Base-by-base conservation (phyloP, 1,284 basidiomycete species). In the Papiliotrema fonsecae region DNA sequence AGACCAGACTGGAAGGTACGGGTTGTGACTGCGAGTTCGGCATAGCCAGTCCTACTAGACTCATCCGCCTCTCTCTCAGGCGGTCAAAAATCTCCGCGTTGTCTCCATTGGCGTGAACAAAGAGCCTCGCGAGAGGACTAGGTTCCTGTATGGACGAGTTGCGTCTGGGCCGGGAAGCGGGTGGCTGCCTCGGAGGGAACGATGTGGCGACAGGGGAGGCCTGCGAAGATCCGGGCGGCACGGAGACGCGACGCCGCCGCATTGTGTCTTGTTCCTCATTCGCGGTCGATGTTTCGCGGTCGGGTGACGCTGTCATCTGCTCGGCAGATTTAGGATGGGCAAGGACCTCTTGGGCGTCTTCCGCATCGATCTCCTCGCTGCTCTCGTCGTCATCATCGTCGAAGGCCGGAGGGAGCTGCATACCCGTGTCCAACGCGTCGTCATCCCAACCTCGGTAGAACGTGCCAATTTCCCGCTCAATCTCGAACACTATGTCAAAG, bases 401-500 rank as follows among this genome's bases (percentile, higher is more conserved):
- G 30, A 60, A 57, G 4, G 61, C 43, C 4, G 47, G 48, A 14
- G 55, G 58, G 6, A 59, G 47, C 7, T 49, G 35, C 22, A 61
- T 45, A 31, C 62, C 58, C 4, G 62, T 60, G 14, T 69, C 64
- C 3, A 65, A 39, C 49, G 77, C 82, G 24, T 81, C 81, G 28
- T 76, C 64, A 42, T 77, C 72, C 70, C 69, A 73, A 10, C 62
- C 68, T 0, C 54, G 45, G 47, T 74, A 74, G 49, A 61, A 68
- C 18, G 54, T 59, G 3, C 72, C 72, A 11, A 82, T 76, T 54
- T 86, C 84, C 25, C 85, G 81, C 60, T 87, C 86, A 10, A 91
- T 79, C 57, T 91, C 87, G 64, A 94, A 93, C 11, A 93, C 83
- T 78, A 87, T 58, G 14, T 59, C 83, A 51, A 91, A 88, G 62